A percentile compares a stretch with the other conserved stretches of the same genome.
These are phyloP conservation scores for Phytophthora kernoviae DNA, from an alignment of 352 stramenopile species.

Conservation along the genomic window DNA sequence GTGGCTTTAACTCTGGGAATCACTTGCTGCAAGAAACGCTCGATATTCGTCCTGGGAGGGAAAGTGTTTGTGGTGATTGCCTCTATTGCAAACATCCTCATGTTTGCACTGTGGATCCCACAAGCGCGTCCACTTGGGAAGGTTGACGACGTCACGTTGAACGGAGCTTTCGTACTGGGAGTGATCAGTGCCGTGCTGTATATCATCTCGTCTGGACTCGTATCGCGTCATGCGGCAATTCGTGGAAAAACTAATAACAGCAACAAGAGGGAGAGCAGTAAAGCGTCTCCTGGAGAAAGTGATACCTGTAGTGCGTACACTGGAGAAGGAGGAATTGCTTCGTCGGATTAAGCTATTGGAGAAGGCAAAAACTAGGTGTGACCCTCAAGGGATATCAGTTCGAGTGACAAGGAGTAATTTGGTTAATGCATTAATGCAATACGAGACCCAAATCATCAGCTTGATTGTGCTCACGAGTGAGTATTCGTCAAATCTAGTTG, in stretches of 20 bases:
- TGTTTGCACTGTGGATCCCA: slow-evolving; percentile 64
- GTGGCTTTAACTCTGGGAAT: slow-evolving; percentile 58
- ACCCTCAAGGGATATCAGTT: too few relatives aligned
- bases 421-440: too few relatives aligned
- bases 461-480: too few relatives aligned
- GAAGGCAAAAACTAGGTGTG: too few relatives aligned
- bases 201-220: slow-evolving; percentile 39
- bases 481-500: too few relatives aligned
- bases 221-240: slow-evolving; percentile 32
- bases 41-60: slow-evolving; percentile 50
- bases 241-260: too few relatives aligned
- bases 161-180: slow-evolving; percentile 59
- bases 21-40: slow-evolving; percentile 77
- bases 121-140: slow-evolving; percentile 59
- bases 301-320: slow-evolving; percentile 5
- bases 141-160: slow-evolving; percentile 60
- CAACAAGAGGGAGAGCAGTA: slow-evolving; percentile 17
- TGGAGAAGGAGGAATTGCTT: background rate
- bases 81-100: slow-evolving; percentile 51
- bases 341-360: background rate
- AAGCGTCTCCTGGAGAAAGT: background rate
- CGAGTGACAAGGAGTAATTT: too few relatives aligned
- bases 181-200: slow-evolving; percentile 57
- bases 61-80: slow-evolving; percentile 52
- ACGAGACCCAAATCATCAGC: too few relatives aligned